These are phyloP conservation scores for Paracoccidioides lutzii DNA, from an alignment of 2,329 filamentous ascomycete species.

Conservation along the genomic window DNA sequence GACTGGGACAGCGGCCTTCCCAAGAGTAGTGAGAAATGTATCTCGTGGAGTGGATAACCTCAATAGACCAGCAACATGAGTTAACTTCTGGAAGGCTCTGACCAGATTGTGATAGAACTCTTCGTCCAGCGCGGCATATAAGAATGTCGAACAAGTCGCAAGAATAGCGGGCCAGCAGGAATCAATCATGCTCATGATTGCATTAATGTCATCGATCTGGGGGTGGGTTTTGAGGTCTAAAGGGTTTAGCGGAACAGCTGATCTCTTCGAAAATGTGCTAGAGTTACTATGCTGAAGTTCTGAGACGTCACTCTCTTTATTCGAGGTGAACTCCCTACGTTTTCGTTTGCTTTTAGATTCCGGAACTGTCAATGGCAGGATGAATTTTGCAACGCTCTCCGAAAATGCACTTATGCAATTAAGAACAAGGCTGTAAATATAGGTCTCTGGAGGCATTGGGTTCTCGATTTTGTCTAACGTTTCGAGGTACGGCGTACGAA, in stretches of 20 bases:
- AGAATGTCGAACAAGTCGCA: slow-evolving; percentile 86
- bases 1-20: slow-evolving; percentile 82
- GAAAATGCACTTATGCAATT: slow-evolving; percentile 83
- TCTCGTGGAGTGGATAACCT: slow-evolving; percentile 77
- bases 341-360: slow-evolving; percentile 46
- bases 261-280: slow-evolving; percentile 11
- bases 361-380: slow-evolving; percentile 79
- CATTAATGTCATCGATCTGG: slow-evolving; percentile 55
- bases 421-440: slow-evolving; percentile 78
- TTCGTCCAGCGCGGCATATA: slow-evolving; percentile 81
- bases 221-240: slow-evolving; percentile 61
- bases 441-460: slow-evolving; percentile 75
- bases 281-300: slow-evolving; percentile 17
- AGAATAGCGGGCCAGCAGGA: slow-evolving; percentile 92
- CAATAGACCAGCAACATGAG: slow-evolving; percentile 83
- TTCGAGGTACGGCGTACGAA: slow-evolving; percentile 80
- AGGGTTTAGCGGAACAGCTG: slow-evolving; percentile 60
- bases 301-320: slow-evolving; percentile 26
- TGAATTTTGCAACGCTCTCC: slow-evolving; percentile 84
- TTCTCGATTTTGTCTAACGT: slow-evolving; percentile 86
- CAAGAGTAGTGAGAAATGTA: slow-evolving; percentile 85
- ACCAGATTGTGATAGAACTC: slow-evolving; percentile 91
- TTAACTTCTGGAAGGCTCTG: slow-evolving; percentile 84
- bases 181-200: slow-evolving; percentile 71
- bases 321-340: slow-evolving; percentile 21